Percentiles rank a stretch among this genome's conserved stretches.
These are phyloP conservation scores for Nicotiana tomentosiformis DNA, from an alignment of 257 asterid genomes.

Conservation along the genomic window DNA sequence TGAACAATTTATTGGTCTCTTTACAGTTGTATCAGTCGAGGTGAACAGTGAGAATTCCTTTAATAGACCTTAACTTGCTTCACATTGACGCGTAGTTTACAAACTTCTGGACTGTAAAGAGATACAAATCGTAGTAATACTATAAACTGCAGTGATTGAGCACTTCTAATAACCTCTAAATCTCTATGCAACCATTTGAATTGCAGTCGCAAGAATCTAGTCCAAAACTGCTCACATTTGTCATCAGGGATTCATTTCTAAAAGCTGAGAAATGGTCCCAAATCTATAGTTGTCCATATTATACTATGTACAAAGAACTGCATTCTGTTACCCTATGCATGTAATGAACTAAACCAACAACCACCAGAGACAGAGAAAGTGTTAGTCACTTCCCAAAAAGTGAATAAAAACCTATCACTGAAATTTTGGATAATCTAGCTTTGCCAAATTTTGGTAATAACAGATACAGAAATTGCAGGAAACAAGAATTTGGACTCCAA, in stretches of 20 bases:
- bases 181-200: not conserved
- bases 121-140: no score
- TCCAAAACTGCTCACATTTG: not conserved
- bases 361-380: not conserved
- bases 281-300: not conserved
- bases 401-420: not conserved
- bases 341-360: not conserved
- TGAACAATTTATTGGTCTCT: not conserved
- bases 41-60: not conserved
- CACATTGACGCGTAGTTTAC: no score
- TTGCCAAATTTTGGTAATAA: constrained; percentile 9
- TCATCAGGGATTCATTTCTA: not conserved
- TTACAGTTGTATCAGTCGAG: not conserved
- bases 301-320: not conserved
- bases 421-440: not conserved
- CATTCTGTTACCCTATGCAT: not conserved
- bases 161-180: no score
- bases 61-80: not conserved
- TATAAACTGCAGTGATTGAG: no score
- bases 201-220: not conserved
- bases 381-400: not conserved
- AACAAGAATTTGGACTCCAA: constrained; percentile 2
- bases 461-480: not conserved
- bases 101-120: no score
- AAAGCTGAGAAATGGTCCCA: not conserved